These are phyloP conservation scores for Ustilago sp. DNA, from an alignment of 1,284 basidiomycete species.

Conservation along the genomic window DNA sequence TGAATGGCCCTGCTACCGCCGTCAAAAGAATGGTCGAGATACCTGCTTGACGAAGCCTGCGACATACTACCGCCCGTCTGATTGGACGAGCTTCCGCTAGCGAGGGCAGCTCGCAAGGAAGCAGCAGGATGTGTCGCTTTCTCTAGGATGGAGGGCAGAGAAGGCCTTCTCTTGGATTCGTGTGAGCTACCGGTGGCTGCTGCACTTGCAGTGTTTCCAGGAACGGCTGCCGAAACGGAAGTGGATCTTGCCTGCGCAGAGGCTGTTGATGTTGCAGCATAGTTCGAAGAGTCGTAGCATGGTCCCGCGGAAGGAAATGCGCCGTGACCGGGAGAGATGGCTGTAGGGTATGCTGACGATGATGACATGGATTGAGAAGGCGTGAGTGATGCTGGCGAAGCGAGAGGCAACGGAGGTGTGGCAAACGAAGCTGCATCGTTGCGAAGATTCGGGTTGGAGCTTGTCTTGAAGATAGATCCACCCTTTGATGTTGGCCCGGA, in stretches of 20 bases:
- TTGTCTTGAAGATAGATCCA: constrained; percentile 31
- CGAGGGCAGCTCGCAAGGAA: constrained; percentile 56
- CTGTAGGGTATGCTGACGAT: neutral
- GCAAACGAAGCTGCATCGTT: constrained; percentile 6
- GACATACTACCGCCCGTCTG: constrained; percentile 19
- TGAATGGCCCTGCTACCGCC: neutral
- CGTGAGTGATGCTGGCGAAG: constrained; percentile 30
- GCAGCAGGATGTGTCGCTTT: constrained; percentile 62
- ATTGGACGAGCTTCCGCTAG: constrained; percentile 21
- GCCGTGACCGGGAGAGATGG: constrained; percentile 2
- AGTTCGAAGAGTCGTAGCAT: constrained; percentile 2
- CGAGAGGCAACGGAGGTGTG: constrained; percentile 15
- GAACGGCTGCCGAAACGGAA: constrained; percentile 14
- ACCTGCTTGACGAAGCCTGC: constrained; percentile 24
- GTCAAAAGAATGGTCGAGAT: constrained; percentile 27
- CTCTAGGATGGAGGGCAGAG: constrained; percentile 60
- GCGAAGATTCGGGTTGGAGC: constrained; percentile 56
- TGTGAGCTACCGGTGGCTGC: constrained; percentile 13
- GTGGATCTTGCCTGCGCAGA: neutral
- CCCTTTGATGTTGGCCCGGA: constrained; percentile 7
- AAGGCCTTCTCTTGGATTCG: constrained; percentile 53
- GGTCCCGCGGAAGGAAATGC: constrained; percentile 3
- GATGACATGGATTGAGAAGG: constrained; percentile 9
- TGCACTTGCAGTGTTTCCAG: neutral
- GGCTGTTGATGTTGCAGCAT: constrained; percentile 4